phyloP scores from a whole-genome alignment of 768 basidiomycete genomes.

The Tylopilus plumbeoviolaceoides region DNA sequence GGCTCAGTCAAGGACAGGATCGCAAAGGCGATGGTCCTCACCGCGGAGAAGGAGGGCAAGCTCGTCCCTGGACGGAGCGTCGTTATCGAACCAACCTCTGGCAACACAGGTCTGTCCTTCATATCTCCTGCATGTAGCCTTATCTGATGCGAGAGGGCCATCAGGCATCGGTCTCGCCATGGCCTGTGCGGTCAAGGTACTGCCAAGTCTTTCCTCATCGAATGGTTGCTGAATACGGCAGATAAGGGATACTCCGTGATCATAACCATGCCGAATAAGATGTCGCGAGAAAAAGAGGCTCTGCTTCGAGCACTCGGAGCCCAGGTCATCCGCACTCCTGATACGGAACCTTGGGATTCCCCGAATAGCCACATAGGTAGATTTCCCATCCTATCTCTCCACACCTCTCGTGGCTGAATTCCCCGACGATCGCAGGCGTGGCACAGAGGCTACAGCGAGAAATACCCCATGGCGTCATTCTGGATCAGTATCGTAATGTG shows the following conservation, averaged over 20 bases:
- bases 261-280: constrained; percentile 91
- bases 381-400: constrained; percentile 29
- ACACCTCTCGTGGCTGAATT: constrained; percentile 76
- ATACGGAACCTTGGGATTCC: constrained; percentile 83
- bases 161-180: constrained; percentile 90
- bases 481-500: constrained; percentile 88
- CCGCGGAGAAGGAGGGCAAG: constrained; percentile 85
- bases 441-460: constrained; percentile 71
- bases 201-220: constrained; percentile 3
- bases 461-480: constrained; percentile 82
- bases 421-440: constrained; percentile 83
- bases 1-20: constrained; percentile 97
- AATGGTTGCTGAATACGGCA: constrained; percentile 67
- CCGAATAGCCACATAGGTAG: constrained; percentile 91
- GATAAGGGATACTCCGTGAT: constrained; percentile 90
- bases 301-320: constrained; percentile 89
- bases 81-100: constrained; percentile 93
- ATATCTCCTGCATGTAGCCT: background rate
- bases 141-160: background rate
- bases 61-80: constrained; percentile 85
- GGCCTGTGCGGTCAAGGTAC: constrained; percentile 91
- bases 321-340: constrained; percentile 91
- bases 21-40: constrained; percentile 92
- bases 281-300: constrained; percentile 95
- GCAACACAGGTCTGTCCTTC: constrained; percentile 76